Base-by-base conservation (phyloP, 768 basidiomycete genomes). In the Gloeophyllum trabeum region DNA sequence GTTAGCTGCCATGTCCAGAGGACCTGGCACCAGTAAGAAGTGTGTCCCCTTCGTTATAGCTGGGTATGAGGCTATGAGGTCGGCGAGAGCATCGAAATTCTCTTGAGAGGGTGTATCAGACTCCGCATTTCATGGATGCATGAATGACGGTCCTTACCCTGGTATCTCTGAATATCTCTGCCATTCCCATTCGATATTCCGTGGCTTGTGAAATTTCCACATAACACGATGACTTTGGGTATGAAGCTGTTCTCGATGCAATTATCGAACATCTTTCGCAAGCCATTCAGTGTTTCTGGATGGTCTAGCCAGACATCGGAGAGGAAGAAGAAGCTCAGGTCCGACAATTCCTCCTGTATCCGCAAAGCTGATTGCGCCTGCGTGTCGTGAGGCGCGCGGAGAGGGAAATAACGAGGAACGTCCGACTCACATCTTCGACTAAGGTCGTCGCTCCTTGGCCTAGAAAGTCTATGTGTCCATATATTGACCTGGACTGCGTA, bases 221-320 rank as follows among this genome's bases (percentile, higher is more conserved):
- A 99, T 30, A 98, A 67, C 20, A 98, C 75, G 46, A 97, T 85
- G 10, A 91, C 70, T 52, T 81, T 84, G 0, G 96, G 96, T 44
- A 92, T 81, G 59, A 84, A 91, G 44, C 67, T 78, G 44, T 79
- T 86, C 47, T 91, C 90, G 36, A 88, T 76, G 49, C 89, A 90
- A 51, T 90, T 84, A 49, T 92, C 86, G 48, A 98, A 84, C 64
- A 98, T 76, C 52, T 81, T 81, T 46, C 77, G 74, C 10, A 99
- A 68, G 3, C 88, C 90, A 4, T 66, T 57, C 3, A 98, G 61
- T 1, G 90, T 91, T 44, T 81, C 75, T 0, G 89, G 80, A 48
- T 88, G 79, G 61, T 99, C 94, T 19, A 99, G 69, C 86, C 91
- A 93, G 2, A 98, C 81, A 58, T 99, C 96, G 0, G 96, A 98